Conservation (phyloP, 176 grass and related monocot genomes). For the Oryza longistaminata region DNA sequence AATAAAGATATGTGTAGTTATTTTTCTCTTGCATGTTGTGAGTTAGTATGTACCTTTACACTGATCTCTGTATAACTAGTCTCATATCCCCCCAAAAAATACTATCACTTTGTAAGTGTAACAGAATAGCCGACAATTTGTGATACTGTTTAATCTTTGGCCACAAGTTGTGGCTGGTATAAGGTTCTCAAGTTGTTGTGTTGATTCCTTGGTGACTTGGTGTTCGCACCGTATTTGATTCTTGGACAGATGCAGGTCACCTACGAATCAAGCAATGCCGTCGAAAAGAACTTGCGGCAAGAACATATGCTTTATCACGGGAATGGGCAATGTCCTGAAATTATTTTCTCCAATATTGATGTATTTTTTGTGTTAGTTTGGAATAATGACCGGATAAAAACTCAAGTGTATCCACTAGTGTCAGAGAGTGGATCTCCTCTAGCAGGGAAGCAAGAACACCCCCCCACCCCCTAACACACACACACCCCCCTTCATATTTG, state of each 20-base stretch:
- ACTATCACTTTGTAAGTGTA: neutral
- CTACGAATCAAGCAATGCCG: neutral
- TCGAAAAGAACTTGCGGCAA: neutral
- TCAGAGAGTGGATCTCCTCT: too few relatives aligned
- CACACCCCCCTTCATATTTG: too few relatives aligned
- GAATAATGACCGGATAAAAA: too few relatives aligned
- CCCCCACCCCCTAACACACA: too few relatives aligned
- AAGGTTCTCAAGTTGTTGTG: neutral
- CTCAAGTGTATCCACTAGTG: too few relatives aligned
- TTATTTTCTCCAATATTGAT: neutral
- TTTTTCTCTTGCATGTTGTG: conserved; percentile 13
- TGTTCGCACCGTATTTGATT: neutral
- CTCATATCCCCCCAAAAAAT: neutral
- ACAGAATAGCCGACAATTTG: neutral
- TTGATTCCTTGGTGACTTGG: neutral
- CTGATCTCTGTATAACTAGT: neutral
- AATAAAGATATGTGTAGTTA: conserved; percentile 42
- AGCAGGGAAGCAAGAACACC: too few relatives aligned
- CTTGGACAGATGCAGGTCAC: neutral
- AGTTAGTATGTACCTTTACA: neutral
- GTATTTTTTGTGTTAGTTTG: too few relatives aligned
- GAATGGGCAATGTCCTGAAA: neutral
- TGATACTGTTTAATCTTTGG: neutral
- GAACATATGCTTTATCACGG: conserved; percentile 2
- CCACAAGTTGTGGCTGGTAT: neutral